Evolutionary conservation across 495 filamentous ascomycete species (phyloP).

Genomic region (Penicillium roqueforti): DNA sequence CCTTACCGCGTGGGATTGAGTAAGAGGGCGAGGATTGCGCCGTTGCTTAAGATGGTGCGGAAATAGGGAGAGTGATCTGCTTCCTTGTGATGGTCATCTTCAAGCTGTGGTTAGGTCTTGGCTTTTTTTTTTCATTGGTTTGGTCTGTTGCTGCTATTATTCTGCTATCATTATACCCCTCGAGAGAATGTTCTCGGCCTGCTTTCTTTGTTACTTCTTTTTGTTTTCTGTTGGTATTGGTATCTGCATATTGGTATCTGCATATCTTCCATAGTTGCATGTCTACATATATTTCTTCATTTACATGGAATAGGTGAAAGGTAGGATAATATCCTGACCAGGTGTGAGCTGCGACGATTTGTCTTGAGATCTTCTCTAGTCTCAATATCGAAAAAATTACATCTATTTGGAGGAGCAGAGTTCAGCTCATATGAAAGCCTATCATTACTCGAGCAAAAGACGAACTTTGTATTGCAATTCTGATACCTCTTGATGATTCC

Average conservation of each 20-base stretch:
- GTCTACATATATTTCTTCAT: neutral
- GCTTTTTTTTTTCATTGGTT: neutral
- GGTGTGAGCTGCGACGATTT: neutral
- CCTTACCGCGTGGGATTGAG: constrained; percentile 65
- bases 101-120: too few relatives aligned
- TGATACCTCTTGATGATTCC: neutral
- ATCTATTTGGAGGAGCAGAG: neutral
- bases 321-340: too few relatives aligned
- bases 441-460: neutral
- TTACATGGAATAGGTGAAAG: neutral
- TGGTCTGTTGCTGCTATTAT: neutral
- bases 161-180: constrained; percentile 26
- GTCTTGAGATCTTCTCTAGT: neutral
- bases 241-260: neutral
- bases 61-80: constrained; percentile 35
- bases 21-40: constrained; percentile 59
- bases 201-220: neutral
- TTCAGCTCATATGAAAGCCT: neutral
- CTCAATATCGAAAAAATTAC: constrained; percentile 3
- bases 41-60: constrained; percentile 60
- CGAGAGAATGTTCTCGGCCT: constrained; percentile 6
- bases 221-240: neutral
- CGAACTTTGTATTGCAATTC: neutral
- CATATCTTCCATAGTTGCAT: neutral
- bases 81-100: neutral